Evolutionary conservation across 805 yeast species (phyloP).

Genomic region (Saturnispora gosingensis): DNA sequence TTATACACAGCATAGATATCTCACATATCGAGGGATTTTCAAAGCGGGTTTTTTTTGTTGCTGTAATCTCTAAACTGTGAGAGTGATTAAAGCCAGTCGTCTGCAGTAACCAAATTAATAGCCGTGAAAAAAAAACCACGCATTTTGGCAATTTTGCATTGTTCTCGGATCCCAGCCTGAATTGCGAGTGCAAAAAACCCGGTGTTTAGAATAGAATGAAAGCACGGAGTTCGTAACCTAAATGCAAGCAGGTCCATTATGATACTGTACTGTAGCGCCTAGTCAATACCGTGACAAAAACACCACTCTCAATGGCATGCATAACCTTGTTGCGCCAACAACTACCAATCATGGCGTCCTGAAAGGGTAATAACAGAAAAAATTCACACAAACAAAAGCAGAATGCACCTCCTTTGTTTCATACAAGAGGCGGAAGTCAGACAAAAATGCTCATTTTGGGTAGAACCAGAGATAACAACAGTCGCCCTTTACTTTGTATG

Average conservation of each 20-base stretch:
- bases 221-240: not conserved
- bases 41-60: not conserved
- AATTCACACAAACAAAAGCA: not conserved
- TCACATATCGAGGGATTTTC: constrained; percentile 5
- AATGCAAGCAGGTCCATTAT: not conserved
- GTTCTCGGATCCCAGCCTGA: not conserved
- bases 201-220: not conserved
- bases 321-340: not conserved
- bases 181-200: not conserved
- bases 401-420: not conserved
- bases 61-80: not conserved
- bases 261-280: not conserved
- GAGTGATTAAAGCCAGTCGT: not conserved
- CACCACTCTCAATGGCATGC: not conserved
- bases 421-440: not conserved
- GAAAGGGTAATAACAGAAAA: not conserved
- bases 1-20: not conserved
- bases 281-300: too few relatives aligned
- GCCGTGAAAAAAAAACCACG: not conserved
- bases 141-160: not conserved
- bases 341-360: not conserved
- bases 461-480: not conserved
- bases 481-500: not conserved
- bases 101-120: not conserved
- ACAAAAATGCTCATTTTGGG: not conserved